Percentiles rank a stretch among this genome's conserved stretches.
These are phyloP conservation scores for Phoenix dactylifera DNA, from an alignment of 176 grass and related monocot species.

Conservation along the genomic window DNA sequence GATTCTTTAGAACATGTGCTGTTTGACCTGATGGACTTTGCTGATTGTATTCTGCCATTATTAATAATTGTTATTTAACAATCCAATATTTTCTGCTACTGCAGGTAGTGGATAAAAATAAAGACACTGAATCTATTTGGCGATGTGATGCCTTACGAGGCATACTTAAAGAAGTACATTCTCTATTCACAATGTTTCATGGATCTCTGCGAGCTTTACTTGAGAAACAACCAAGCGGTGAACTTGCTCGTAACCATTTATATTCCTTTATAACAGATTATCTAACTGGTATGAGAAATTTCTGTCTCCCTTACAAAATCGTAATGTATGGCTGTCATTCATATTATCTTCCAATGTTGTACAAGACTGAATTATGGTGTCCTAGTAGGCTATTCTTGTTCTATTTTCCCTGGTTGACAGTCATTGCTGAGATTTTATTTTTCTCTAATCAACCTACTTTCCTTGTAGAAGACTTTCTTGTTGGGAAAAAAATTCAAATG, in stretches of 20 bases:
- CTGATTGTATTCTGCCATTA: too few species aligned
- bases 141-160: constrained; percentile 48
- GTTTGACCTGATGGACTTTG: too few species aligned
- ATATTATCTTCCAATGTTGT: too few species aligned
- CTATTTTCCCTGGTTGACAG: background rate
- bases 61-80: constrained; percentile 1
- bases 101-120: constrained; percentile 85
- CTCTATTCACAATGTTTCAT: constrained; percentile 79
- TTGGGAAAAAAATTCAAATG: constrained; percentile 69
- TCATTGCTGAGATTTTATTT: too few species aligned
- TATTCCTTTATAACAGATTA: constrained; percentile 82
- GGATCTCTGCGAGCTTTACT: constrained; percentile 65
- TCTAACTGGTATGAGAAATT: constrained; percentile 54
- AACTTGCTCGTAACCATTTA: constrained; percentile 67
- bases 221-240: constrained; percentile 79
- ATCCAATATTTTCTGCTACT: constrained; percentile 11
- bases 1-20: too few species aligned
- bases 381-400: background rate
- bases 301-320: background rate
- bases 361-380: too few species aligned
- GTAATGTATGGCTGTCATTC: too few species aligned
- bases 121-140: constrained; percentile 59
- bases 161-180: constrained; percentile 85
- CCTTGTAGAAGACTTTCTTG: constrained; percentile 49
- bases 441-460: too few species aligned